Evolutionary conservation across 139 green algal genomes (phyloP).

Genomic region (Coelastrella sp.): DNA sequence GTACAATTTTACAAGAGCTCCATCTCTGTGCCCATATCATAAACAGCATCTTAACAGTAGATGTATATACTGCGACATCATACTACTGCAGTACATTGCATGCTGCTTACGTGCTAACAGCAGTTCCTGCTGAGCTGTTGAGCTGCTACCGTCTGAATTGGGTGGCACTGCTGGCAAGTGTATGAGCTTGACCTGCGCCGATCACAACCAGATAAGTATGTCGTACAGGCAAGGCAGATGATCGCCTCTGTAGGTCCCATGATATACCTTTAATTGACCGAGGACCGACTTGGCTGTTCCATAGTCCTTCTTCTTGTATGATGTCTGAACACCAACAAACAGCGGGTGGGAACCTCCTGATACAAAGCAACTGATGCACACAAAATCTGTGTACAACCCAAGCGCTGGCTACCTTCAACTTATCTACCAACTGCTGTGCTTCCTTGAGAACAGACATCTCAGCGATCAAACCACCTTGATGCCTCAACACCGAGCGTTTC

Average conservation of each 20-base stretch:
- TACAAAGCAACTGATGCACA: neutral
- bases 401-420: slow-evolving; percentile 64
- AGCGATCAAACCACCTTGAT: neutral
- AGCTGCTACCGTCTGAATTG: slow-evolving; percentile 64
- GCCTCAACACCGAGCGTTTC: neutral
- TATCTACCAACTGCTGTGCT: slow-evolving; percentile 52
- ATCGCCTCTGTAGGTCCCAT: neutral
- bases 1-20: too few relatives aligned
- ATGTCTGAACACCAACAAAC: slow-evolving; percentile 47
- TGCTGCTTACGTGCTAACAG: slow-evolving; percentile 73
- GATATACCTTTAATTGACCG: slow-evolving; percentile 68
- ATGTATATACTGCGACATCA: too few relatives aligned
- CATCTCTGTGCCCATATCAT: too few relatives aligned
- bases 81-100: too few relatives aligned
- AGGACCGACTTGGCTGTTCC: slow-evolving; percentile 55
- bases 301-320: slow-evolving; percentile 64
- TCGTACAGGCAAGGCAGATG: too few relatives aligned
- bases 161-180: slow-evolving; percentile 83
- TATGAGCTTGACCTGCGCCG: slow-evolving; percentile 82
- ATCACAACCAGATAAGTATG: neutral
- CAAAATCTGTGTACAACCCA: neutral
- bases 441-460: slow-evolving; percentile 56
- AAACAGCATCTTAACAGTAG: too few relatives aligned
- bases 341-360: too few relatives aligned
- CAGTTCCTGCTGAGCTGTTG: slow-evolving; percentile 81